These are phyloP conservation scores for Capillidium rhysosporum DNA, from an alignment of 371 early-diverging fungal genomes.

Conservation along the genomic window DNA sequence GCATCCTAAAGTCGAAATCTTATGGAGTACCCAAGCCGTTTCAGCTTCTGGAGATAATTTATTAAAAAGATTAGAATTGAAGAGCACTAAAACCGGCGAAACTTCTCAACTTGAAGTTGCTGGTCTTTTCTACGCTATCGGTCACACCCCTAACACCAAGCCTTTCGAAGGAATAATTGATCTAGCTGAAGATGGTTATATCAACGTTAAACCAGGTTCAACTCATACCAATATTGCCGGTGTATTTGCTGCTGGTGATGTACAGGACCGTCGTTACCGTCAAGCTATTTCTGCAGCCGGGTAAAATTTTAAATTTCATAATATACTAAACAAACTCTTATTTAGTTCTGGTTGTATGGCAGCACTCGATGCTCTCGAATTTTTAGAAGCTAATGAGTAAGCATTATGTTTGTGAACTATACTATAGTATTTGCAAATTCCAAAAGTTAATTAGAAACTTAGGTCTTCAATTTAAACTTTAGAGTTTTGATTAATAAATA, in stretches of 20 bases:
- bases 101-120: constrained; percentile 44
- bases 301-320: constrained; percentile 9
- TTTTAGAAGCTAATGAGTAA: constrained; percentile 6
- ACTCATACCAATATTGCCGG: constrained; percentile 72
- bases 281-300: constrained; percentile 53
- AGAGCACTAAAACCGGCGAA: constrained; percentile 46
- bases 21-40: constrained; percentile 74
- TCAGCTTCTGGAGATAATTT: constrained; percentile 68
- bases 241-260: constrained; percentile 97
- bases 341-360: constrained; percentile 87
- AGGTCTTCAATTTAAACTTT: no score
- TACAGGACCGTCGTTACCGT: constrained; percentile 90
- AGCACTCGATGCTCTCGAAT: constrained; percentile 43
- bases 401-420: constrained; percentile 23
- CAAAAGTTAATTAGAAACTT: no score
- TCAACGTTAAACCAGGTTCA: constrained; percentile 62
- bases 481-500: no score
- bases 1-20: constrained; percentile 79
- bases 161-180: constrained; percentile 55
- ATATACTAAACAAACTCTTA: no score
- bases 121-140: constrained; percentile 98
- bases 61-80: constrained; percentile 47
- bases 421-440: no score
- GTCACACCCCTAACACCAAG: constrained; percentile 83
- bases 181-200: constrained; percentile 75